phyloP scores from a whole-genome alignment of 306 rosid genomes.

The Fragaria nilgerrensis region DNA sequence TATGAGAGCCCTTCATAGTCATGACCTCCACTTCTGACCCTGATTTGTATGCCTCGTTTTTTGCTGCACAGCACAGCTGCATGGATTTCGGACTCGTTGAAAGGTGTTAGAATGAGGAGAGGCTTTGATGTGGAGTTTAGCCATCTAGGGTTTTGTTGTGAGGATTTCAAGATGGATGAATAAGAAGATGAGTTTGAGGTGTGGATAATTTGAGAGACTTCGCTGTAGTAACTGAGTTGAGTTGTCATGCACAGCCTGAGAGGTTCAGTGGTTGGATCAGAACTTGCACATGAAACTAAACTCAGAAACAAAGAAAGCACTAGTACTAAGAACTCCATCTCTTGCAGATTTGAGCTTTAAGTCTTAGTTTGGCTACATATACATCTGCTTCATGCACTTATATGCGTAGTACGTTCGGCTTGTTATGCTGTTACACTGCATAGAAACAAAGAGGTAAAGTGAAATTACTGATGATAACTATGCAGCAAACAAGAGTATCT shows the following conservation, averaged over 20 bases:
- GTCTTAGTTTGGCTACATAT: background rate
- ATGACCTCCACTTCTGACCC: slow-evolving; percentile 63
- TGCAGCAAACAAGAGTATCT: slow-evolving; percentile 1
- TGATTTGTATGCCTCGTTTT: slow-evolving; percentile 38
- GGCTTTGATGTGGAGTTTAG: slow-evolving; percentile 47
- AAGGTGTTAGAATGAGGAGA: slow-evolving; percentile 37
- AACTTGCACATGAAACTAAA: slow-evolving; percentile 24
- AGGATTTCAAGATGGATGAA: slow-evolving; percentile 32
- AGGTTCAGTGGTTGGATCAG: slow-evolving; percentile 20
- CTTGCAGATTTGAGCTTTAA: background rate
- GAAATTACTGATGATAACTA: slow-evolving; percentile 14
- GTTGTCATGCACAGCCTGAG: slow-evolving; percentile 38
- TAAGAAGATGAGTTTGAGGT: slow-evolving; percentile 29
- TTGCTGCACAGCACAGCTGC: slow-evolving; percentile 47
- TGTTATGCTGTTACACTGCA: background rate
- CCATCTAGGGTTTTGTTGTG: slow-evolving; percentile 53
- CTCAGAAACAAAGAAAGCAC: slow-evolving; percentile 26
- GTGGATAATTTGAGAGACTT: slow-evolving; percentile 25
- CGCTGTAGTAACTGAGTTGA: slow-evolving; percentile 5
- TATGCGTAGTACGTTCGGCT: slow-evolving; percentile 12
- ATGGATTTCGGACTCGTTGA: slow-evolving; percentile 49
- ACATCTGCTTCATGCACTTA: background rate
- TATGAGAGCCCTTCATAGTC: slow-evolving; percentile 66
- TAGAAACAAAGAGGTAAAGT: background rate
- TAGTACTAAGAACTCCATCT: slow-evolving; percentile 22